phyloP scores from a whole-genome alignment of 164 flowering plant genomes.

The Malania oleifera region DNA sequence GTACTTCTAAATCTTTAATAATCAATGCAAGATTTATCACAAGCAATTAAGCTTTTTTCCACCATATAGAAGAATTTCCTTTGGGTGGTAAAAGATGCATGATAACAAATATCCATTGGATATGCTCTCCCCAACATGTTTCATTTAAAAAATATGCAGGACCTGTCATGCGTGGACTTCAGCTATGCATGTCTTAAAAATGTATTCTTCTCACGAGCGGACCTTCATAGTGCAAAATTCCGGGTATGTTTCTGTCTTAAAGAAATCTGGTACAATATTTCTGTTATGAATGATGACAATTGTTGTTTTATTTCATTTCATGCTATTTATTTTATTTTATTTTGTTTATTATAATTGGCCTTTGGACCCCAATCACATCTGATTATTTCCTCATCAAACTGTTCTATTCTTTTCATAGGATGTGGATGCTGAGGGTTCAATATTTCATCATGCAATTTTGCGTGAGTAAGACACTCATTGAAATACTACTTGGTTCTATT shows the following conservation, averaged over 20 bases:
- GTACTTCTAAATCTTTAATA: no score
- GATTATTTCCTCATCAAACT: no score
- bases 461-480: constrained; percentile 64
- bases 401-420: constrained; percentile 41
- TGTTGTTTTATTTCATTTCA: not conserved
- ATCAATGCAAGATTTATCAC: no score
- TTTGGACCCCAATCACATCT: no score
- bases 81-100: no score
- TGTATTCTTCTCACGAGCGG: constrained; percentile 87
- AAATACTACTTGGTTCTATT: not conserved
- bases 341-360: no score
- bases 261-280: no score
- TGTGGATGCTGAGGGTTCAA: constrained; percentile 81
- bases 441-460: constrained; percentile 81
- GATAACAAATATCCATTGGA: no score
- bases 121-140: not conserved
- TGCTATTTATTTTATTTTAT: no score
- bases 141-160: constrained; percentile 40
- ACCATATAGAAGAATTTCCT: no score
- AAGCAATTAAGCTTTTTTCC: no score
- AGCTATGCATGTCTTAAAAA: constrained; percentile 71
- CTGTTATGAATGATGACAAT: not conserved
- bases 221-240: constrained; percentile 88
- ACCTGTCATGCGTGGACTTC: constrained; percentile 86
- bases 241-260: constrained; percentile 41